Conservation (phyloP, 345 rosid species). For the rapeseed (Brassica napus) region Da-Ae NC_063440.1:25224001-25224500, state of each 20-base stretch:
- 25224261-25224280: slow-evolving; percentile 7
- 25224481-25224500: slow-evolving; percentile 55
- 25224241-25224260: not conserved
- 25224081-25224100: slow-evolving; percentile 20
- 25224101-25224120: slow-evolving; percentile 8
- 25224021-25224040: slow-evolving; percentile 12
- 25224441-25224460: slow-evolving; percentile 73
- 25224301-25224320: too few relatives aligned
- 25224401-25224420: slow-evolving; percentile 31
- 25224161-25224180: not conserved
- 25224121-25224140: not conserved
- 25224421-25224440: slow-evolving; percentile 54
- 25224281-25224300: not conserved
- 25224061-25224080: slow-evolving; percentile 29
- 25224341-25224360: not conserved
- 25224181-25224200: not conserved
- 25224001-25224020: slow-evolving; percentile 12
- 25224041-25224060: slow-evolving; percentile 21
- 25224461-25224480: slow-evolving; percentile 62
- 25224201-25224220: not conserved
- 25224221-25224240: not conserved
- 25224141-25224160: not conserved
- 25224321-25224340: too few relatives aligned
- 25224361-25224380: slow-evolving; percentile 39
- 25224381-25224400: slow-evolving; percentile 38